phyloP scores from a whole-genome alignment of 2,329 filamentous ascomycete species.

The Phyllosticta capitalensis region DNA sequence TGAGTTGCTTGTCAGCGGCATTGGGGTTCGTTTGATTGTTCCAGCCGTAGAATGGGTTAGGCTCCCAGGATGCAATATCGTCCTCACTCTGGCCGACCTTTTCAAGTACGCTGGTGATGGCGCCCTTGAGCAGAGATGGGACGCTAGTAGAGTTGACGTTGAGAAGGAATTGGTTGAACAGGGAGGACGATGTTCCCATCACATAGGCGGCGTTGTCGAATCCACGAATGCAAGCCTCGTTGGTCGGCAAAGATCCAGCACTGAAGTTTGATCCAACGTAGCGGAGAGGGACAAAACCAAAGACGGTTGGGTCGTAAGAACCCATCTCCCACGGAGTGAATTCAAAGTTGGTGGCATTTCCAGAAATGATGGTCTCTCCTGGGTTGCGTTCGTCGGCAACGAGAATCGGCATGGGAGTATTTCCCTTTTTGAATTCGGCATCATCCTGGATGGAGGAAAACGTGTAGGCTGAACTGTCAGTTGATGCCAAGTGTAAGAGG shows the following conservation, averaged over 20 bases:
- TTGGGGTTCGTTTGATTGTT: constrained; percentile 51
- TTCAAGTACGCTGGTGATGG: constrained; percentile 44
- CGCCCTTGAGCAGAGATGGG: constrained; percentile 41
- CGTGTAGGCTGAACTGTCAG: constrained; percentile 47
- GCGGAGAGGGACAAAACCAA: constrained; percentile 59
- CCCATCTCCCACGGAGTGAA: constrained; percentile 76
- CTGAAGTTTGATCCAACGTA: constrained; percentile 67
- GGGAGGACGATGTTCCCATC: constrained; percentile 74
- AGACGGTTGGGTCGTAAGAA: constrained; percentile 62
- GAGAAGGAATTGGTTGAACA: constrained; percentile 74
- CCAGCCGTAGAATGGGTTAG: constrained; percentile 67
- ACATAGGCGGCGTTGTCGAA: constrained; percentile 77
- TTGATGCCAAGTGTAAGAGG: neutral
- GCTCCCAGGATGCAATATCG: constrained; percentile 64
- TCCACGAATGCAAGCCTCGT: constrained; percentile 59
- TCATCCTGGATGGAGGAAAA: constrained; percentile 68
- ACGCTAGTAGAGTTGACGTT: constrained; percentile 47
- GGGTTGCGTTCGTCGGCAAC: constrained; percentile 60
- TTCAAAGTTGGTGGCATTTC: constrained; percentile 69
- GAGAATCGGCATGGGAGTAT: constrained; percentile 63
- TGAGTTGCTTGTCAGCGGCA: constrained; percentile 46
- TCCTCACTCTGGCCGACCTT: constrained; percentile 48
- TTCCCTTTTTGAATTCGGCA: constrained; percentile 51
- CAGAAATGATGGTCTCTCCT: constrained; percentile 49
- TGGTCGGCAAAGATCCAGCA: constrained; percentile 46